phyloP scores from a whole-genome alignment of 2,329 filamentous ascomycete genomes.

The Colletotrichum musicola region DNA sequence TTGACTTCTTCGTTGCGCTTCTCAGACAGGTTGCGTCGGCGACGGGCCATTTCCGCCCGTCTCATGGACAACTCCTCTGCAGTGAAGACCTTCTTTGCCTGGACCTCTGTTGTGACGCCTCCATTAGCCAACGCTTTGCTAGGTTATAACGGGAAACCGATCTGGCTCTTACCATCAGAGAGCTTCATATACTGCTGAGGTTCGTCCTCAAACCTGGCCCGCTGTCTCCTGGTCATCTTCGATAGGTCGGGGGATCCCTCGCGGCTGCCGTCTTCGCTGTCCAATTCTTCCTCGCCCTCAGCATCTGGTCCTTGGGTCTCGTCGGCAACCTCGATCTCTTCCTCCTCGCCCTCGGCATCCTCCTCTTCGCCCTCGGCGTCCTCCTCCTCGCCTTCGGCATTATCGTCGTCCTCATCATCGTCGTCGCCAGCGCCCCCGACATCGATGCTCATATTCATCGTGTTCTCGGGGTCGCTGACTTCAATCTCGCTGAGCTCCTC shows the following conservation, averaged over 20 bases:
- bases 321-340: constrained; percentile 51
- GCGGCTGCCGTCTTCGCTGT: constrained; percentile 60
- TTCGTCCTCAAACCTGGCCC: constrained; percentile 69
- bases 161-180: constrained; percentile 65
- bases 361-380: constrained; percentile 52
- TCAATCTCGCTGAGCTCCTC: constrained; percentile 43
- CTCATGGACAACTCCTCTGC: constrained; percentile 73
- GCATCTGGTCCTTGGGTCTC: constrained; percentile 45
- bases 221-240: constrained; percentile 72
- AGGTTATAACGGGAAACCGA: not conserved
- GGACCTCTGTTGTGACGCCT: constrained; percentile 62
- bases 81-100: constrained; percentile 73
- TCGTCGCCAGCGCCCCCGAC: constrained; percentile 47
- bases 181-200: constrained; percentile 70
- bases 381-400: constrained; percentile 57
- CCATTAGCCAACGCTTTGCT: constrained; percentile 28
- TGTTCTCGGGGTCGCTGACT: constrained; percentile 44
- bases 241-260: constrained; percentile 66
- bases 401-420: constrained; percentile 45
- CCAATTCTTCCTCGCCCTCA: constrained; percentile 58
- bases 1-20: constrained; percentile 75
- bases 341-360: constrained; percentile 54
- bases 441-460: constrained; percentile 50
- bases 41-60: constrained; percentile 71
- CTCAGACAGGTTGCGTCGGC: constrained; percentile 72